phyloP scores from a whole-genome alignment of 2,329 filamentous ascomycete species.

The Pseudocercospora vitis region DNA sequence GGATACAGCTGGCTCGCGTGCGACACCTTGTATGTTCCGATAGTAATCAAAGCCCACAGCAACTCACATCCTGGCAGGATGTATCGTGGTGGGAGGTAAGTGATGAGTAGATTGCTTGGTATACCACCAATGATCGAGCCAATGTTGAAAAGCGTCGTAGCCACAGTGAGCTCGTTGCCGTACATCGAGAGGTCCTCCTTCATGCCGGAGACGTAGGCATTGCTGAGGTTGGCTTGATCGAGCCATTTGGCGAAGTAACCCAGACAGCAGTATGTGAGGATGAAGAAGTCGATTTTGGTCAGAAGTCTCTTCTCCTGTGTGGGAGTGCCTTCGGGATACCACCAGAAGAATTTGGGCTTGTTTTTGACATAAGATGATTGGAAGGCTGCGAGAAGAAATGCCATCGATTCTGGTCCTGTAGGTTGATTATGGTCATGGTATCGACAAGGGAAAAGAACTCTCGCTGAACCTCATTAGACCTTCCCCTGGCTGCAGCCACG shows the following conservation, averaged over 20 bases:
- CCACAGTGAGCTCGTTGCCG: constrained; percentile 42
- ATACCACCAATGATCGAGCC: constrained; percentile 44
- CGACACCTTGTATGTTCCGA: constrained; percentile 42
- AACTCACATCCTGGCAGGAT: constrained; percentile 43
- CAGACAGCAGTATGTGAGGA: constrained; percentile 22
- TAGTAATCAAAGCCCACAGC: constrained; percentile 43
- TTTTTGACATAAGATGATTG: constrained; percentile 18
- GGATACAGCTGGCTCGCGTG: constrained; percentile 44
- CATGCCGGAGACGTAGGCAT: constrained; percentile 47
- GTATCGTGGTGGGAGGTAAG: constrained; percentile 29
- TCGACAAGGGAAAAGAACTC: too few species aligned
- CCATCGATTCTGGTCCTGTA: constrained; percentile 9
- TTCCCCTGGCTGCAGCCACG: not conserved
- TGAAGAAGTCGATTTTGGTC: constrained; percentile 27
- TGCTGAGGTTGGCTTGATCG: constrained; percentile 41
- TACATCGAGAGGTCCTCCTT: constrained; percentile 42
- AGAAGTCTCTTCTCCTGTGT: constrained; percentile 20
- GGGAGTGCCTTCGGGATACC: constrained; percentile 22
- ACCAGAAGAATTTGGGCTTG: constrained; percentile 24
- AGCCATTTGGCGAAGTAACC: constrained; percentile 25
- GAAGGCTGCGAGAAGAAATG: constrained; percentile 17
- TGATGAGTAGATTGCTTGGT: constrained; percentile 41
- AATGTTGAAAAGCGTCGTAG: constrained; percentile 18
- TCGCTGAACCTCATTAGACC: too few species aligned
- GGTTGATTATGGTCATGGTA: not conserved